These are phyloP conservation scores for Trichoderma citrinoviride DNA, from an alignment of 2,329 filamentous ascomycete species.

Conservation along the genomic window DNA sequence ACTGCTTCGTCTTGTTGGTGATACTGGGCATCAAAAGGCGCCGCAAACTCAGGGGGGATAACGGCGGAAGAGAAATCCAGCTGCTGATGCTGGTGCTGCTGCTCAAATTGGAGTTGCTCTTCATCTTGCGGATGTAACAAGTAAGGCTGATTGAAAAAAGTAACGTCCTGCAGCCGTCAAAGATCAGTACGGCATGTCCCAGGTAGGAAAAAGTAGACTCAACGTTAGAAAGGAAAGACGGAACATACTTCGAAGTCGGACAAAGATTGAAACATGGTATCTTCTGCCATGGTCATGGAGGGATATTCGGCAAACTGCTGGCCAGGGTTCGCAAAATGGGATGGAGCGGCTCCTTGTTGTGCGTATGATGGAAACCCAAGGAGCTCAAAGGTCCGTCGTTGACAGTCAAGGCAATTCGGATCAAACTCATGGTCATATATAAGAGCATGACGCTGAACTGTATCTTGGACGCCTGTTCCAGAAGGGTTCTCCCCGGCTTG, in stretches of 20 bases:
- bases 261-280: conserved; percentile 23
- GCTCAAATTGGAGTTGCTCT: background rate
- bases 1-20: background rate
- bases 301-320: background rate
- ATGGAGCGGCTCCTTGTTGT: background rate
- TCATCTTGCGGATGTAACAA: background rate
- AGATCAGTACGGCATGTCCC: background rate
- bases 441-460: background rate
- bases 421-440: background rate
- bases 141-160: conserved; percentile 13
- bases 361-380: background rate
- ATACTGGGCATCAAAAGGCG: background rate
- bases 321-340: background rate
- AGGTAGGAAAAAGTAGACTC: background rate
- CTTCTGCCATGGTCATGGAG: conserved; percentile 10
- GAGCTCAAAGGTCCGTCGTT: background rate
- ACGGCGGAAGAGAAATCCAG: too few relatives aligned
- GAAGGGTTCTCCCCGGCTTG: background rate
- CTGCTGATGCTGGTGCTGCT: background rate
- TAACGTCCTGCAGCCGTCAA: background rate
- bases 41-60: background rate
- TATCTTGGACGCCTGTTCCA: background rate
- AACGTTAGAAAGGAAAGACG: background rate
- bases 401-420: too few relatives aligned
- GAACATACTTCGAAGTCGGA: conserved; percentile 24